Base-by-base conservation (phyloP, 2,329 filamentous ascomycete genomes). In the Beauveria rudraprayagi region DNA sequence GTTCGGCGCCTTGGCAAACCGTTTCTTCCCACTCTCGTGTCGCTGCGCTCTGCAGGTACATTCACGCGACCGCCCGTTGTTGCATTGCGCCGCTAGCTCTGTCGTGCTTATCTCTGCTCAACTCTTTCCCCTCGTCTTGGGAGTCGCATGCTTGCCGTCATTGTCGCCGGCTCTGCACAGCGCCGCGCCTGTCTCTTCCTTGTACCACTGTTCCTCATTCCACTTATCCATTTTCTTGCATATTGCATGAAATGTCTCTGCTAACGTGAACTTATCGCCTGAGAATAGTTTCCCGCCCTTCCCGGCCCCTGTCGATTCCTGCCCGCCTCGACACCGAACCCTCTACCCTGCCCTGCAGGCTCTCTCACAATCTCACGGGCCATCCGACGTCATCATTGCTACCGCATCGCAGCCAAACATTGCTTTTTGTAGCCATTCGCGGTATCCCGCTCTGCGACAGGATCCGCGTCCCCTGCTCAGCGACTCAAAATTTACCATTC, bases 1-100 rank as follows among this genome's bases (percentile, higher is more conserved):
- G 34, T 57, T 47, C 47, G 54, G 56, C 60, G 60, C 50, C 60
- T 53, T 61, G 47, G 54, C 60, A 61, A 61, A 53, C 47, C 54
- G 47, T 52, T 57, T 8, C 46, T 34, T 22, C 14, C 40, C 19
- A 16, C 54, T 52, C 47, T n/a, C 46, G 53, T 61, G 54, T 57
- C 60, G n/a, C 60, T 48, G 30, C 47, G 30, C 52, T 52, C 60
- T 61, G 60, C 60, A 61, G 46, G 46, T 53, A 53, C 60, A 57
- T 57, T 28, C 16, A 52, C 47, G 10, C 48, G 37, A 41, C 54
- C 37, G 40, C 44, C 37, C 26, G 30, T 41, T 22, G 58, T 60
- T 60, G 58, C 58, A 60, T 60, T 48, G 51, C 58, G 17, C 28
- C n/a, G 28, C 57, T 60, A 60, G 57, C 57, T 60, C 48, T 60